Evolutionary conservation across 225 moss, liverwort and hornwort genomes (phyloP).

Genomic region (Bryum argenteum): DNA sequence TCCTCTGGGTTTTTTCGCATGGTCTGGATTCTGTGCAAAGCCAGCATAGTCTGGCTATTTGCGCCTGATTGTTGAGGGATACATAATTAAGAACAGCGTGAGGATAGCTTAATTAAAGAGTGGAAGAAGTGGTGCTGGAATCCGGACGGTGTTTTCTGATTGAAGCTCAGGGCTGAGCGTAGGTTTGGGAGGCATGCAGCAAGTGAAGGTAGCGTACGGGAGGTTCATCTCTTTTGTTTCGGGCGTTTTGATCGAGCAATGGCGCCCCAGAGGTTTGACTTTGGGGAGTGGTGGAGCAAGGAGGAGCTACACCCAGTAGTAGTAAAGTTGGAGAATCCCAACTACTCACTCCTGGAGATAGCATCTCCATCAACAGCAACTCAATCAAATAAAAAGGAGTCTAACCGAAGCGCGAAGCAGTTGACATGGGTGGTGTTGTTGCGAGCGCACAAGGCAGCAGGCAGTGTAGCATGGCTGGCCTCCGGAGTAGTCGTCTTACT

Average conservation of each 20-base stretch:
- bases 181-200: neutral
- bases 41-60: no score
- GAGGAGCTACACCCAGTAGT: conserved; percentile 51
- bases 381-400: conserved; percentile 61
- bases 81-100: no score
- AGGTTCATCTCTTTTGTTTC: no score
- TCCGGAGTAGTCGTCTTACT: conserved; percentile 62
- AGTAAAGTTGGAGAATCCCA: conserved; percentile 81
- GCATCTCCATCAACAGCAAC: conserved; percentile 31
- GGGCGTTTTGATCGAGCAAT: conserved; percentile 27
- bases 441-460: conserved; percentile 73
- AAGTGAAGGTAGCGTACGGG: no score
- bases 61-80: no score
- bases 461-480: conserved; percentile 66
- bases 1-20: no score
- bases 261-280: conserved; percentile 73
- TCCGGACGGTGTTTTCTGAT: no score
- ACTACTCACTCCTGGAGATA: conserved; percentile 75
- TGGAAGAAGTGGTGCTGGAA: neutral
- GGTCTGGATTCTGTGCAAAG: no score
- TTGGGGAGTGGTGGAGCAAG: conserved; percentile 85
- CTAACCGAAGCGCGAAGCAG: conserved; percentile 64
- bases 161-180: neutral
- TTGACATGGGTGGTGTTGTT: conserved; percentile 78
- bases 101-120: no score